Percentiles rank a stretch among this genome's conserved stretches.
Evolutionary conservation across 2,329 filamentous ascomycete genomes (phyloP).

Genomic region (Paecilomyces sp.): DNA sequence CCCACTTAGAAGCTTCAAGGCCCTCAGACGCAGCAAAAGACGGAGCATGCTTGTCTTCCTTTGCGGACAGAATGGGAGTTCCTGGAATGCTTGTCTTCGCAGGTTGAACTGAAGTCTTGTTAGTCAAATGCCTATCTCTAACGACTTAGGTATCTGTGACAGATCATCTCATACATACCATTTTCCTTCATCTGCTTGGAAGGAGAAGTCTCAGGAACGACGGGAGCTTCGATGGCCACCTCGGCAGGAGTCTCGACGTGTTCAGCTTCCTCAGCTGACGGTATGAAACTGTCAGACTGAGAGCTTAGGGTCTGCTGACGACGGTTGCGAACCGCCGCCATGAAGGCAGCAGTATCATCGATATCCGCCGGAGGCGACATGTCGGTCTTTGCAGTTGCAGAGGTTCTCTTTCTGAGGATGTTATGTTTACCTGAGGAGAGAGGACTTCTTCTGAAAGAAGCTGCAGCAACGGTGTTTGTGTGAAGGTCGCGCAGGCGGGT

Average conservation of each 20-base stretch:
- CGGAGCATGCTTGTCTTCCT: not conserved
- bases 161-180: not conserved
- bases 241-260: not conserved
- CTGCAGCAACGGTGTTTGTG: not conserved
- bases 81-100: not conserved
- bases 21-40: not conserved
- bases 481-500: not conserved
- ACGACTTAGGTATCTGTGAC: not conserved
- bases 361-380: not conserved
- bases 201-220: not conserved
- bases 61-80: not conserved
- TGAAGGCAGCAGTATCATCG: constrained; percentile 20
- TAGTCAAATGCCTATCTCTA: not conserved
- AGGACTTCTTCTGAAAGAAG: not conserved
- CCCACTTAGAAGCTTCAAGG: not conserved
- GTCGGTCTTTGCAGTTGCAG: not conserved
- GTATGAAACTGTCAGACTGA: not conserved
- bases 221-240: not conserved
- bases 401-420: not conserved
- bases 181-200: not conserved
- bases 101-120: not conserved
- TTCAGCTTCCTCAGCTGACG: not conserved
- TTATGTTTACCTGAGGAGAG: not conserved
- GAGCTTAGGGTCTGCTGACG: constrained; percentile 1
- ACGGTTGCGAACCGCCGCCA: constrained; percentile 17